Conservation (phyloP, 1,284 basidiomycete species). For the Sporisorium sorghi region DNA sequence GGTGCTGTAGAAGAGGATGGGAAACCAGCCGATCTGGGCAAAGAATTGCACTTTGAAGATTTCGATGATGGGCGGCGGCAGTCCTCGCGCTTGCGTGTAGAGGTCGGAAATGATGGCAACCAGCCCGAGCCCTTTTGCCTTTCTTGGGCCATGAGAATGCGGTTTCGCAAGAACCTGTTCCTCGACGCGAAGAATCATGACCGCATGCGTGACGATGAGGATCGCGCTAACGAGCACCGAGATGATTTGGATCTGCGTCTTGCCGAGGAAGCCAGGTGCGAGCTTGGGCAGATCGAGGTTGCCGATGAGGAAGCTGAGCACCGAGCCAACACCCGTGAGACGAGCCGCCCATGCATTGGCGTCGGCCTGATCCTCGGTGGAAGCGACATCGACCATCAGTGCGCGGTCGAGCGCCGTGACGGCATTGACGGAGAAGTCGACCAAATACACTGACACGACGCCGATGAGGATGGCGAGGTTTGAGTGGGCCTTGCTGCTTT, state of each 20-base stretch:
- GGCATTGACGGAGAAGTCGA: constrained; percentile 94
- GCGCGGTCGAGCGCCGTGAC: constrained; percentile 87
- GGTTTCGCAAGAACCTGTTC: constrained; percentile 44
- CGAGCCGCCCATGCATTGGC: constrained; percentile 95
- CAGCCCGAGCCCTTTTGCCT: constrained; percentile 7
- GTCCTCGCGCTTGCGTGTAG: constrained; percentile 26
- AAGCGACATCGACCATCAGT: constrained; percentile 76
- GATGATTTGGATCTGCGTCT: constrained; percentile 51
- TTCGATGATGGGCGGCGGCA: constrained; percentile 53
- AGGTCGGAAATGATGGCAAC: constrained; percentile 33
- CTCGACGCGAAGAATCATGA: constrained; percentile 40
- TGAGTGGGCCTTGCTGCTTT: constrained; percentile 29
- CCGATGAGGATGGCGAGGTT: constrained; percentile 80
- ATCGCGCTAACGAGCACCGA: constrained; percentile 47
- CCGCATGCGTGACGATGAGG: constrained; percentile 52
- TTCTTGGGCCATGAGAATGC: not conserved
- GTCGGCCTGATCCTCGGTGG: constrained; percentile 79
- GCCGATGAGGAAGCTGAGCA: constrained; percentile 65
- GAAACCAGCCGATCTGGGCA: constrained; percentile 66
- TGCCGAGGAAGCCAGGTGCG: constrained; percentile 34
- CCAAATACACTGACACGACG: constrained; percentile 84
- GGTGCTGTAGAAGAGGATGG: constrained; percentile 60
- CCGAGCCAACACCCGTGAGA: constrained; percentile 73
- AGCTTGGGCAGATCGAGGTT: constrained; percentile 55
- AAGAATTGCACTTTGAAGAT: constrained; percentile 64